Evolutionary conservation across 257 asterid species (phyloP).

Genomic region (Solanum bulbocastanum): DNA sequence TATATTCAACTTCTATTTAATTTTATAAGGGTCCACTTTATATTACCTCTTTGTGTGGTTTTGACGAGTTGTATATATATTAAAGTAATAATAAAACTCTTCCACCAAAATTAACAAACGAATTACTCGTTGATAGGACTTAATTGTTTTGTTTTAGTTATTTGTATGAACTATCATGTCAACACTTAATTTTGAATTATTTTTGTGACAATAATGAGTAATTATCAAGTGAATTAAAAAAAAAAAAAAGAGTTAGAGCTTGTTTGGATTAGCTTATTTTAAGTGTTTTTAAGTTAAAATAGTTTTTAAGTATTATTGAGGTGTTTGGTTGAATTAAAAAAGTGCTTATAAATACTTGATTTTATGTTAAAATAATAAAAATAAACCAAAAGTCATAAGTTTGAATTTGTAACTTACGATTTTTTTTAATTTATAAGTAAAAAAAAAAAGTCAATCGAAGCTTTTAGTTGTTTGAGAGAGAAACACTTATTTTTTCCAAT

Average conservation of each 20-base stretch:
- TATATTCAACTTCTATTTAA: neutral
- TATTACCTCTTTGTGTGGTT: neutral
- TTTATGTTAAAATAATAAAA: too few relatives aligned
- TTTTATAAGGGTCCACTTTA: neutral
- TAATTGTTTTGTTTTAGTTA: neutral
- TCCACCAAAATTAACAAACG: neutral
- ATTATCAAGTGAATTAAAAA: neutral
- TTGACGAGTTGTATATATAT: neutral
- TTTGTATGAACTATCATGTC: neutral
- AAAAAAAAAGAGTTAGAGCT: neutral
- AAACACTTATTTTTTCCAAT: too few relatives aligned
- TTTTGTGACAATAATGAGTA: neutral
- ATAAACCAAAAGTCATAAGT: too few relatives aligned
- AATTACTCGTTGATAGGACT: neutral
- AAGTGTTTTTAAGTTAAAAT: neutral
- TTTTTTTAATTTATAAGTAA: neutral
- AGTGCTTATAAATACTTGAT: neutral
- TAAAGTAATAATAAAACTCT: neutral
- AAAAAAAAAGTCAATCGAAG: rapidly evolving
- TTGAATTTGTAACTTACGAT: rapidly evolving
- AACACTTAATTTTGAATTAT: neutral
- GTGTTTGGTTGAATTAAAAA: too few relatives aligned
- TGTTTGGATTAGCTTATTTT: neutral
- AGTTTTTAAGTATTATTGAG: too few relatives aligned
- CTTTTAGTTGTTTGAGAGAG: neutral